A percentile compares a stretch with the other conserved stretches of the same genome.
Evolutionary conservation across 129 eudicot genomes (phyloP).

Genomic region (Saussurea involucrata): DNA sequence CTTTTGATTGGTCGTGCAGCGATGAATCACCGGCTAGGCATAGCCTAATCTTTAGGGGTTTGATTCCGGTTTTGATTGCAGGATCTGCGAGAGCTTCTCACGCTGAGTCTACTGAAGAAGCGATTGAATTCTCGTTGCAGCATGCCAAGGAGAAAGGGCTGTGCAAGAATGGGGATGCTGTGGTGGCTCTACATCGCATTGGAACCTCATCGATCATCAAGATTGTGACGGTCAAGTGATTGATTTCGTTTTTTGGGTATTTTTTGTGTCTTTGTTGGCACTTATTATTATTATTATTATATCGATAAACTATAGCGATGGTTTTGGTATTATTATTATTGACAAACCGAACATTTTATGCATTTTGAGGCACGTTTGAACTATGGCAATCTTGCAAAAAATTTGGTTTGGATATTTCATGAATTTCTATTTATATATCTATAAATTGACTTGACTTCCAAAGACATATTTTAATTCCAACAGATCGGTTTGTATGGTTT

Average conservation of each 20-base stretch:
- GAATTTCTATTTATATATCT: too few relatives aligned
- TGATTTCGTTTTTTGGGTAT: background rate
- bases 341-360: conserved; percentile 3
- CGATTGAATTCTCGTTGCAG: conserved; percentile 43
- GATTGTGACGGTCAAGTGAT: conserved; percentile 51
- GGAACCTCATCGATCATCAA: conserved; percentile 55
- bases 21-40: conserved; percentile 72
- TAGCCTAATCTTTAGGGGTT: conserved; percentile 56
- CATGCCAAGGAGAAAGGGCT: conserved; percentile 48
- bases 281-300: conserved; percentile 2
- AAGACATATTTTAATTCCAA: too few relatives aligned
- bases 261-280: conserved; percentile 21
- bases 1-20: conserved; percentile 69
- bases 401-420: background rate
- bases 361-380: background rate
- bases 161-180: conserved; percentile 49
- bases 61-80: conserved; percentile 55
- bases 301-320: conserved; percentile 10
- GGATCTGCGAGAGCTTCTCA: conserved; percentile 69
- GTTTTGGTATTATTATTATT: background rate
- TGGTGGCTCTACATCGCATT: conserved; percentile 54
- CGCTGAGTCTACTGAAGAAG: conserved; percentile 70
- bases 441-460: too few relatives aligned
- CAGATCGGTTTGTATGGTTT: too few relatives aligned
- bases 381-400: background rate